Evolutionary conservation across 2,329 filamentous ascomycete genomes (phyloP), one percentile per base, ranked within the genome.

Genomic region (Byssothecium circinans): DNA sequence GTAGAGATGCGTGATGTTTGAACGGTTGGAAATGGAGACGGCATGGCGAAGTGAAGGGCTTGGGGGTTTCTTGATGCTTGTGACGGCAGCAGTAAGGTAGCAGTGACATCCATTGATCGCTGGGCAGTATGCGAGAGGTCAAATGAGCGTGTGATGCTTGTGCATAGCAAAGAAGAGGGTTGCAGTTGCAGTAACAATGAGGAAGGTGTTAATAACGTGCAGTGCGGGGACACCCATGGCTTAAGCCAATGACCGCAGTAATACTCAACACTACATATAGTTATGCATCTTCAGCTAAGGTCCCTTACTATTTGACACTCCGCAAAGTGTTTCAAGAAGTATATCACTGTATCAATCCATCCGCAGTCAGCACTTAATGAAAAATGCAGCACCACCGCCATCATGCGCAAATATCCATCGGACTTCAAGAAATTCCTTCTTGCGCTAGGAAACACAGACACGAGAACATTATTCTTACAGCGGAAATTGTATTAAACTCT

Each of bases 401-500:
- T 22, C 6, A 23, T 32, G 12, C 29, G 29, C 29, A 14, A 32
- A 32, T 32, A 5, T 32, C 29, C 29, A 12, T 32, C 6, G 29
- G 7, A 8, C 12, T 32, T 12, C 7, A 32, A 8, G 12, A 14
- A 33, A 33, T 17, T 19, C 3, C n/a, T 4, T 6, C 4, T 8
- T 38, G 2, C 18, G 20, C 17, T 8, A 15, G n/a, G 35, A 38
- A 22, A 7, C 6, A 3, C 7, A 22, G 33, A 10, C 15, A 36
- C 8, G 33, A 19, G 19, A 38, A 18, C 6, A 3, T 36, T 36
- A 11, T 17, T 22, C 15, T 12, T 10, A n/a, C 23, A 29, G 19
- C 34, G 38, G 45, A 49, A 42, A 49, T 47, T 47, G 37, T 30
- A 34, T 47, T 46, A 36, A n/a, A n/a, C n/a, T n/a, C n/a, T 25